Percentiles rank a stretch among this genome's conserved stretches.
Evolutionary conservation across 345 rosid species (phyloP).

Genomic region (Gossypium stocksii): DNA sequence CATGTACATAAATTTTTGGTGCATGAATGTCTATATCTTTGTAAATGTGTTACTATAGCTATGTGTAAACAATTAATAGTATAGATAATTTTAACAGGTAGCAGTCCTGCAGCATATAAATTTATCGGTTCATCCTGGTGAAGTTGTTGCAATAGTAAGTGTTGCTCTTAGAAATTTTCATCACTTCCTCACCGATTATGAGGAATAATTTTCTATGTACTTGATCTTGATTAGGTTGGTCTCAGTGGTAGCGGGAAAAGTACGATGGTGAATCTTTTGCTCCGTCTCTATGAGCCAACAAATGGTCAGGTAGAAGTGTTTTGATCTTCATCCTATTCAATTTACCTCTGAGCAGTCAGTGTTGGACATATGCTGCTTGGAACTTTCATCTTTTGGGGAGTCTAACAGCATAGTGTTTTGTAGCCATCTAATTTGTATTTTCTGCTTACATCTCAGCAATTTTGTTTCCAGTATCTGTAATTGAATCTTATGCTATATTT

Average conservation of each 20-base stretch:
- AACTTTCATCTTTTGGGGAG: not conserved
- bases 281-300: slow-evolving; percentile 83
- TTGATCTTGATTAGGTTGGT: slow-evolving; percentile 63
- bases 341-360: not conserved
- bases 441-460: not conserved
- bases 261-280: slow-evolving; percentile 82
- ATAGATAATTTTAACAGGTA: slow-evolving; percentile 39
- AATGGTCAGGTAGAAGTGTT: slow-evolving; percentile 63
- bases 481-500: not conserved
- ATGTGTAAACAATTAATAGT: not conserved
- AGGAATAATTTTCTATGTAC: slow-evolving; percentile 13
- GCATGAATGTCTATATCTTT: not conserved
- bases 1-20: not conserved
- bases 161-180: slow-evolving; percentile 4
- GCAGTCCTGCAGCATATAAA: slow-evolving; percentile 60
- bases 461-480: slow-evolving; percentile 7
- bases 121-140: slow-evolving; percentile 65
- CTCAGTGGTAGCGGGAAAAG: slow-evolving; percentile 99
- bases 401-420: not conserved
- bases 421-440: not conserved
- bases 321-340: slow-evolving; percentile 9
- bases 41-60: not conserved
- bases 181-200: slow-evolving; percentile 8
- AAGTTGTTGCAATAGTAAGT: slow-evolving; percentile 86
- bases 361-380: not conserved